Evolutionary conservation across 495 filamentous ascomycete species (phyloP).

Genomic region (Pyrenula aspistea): DNA sequence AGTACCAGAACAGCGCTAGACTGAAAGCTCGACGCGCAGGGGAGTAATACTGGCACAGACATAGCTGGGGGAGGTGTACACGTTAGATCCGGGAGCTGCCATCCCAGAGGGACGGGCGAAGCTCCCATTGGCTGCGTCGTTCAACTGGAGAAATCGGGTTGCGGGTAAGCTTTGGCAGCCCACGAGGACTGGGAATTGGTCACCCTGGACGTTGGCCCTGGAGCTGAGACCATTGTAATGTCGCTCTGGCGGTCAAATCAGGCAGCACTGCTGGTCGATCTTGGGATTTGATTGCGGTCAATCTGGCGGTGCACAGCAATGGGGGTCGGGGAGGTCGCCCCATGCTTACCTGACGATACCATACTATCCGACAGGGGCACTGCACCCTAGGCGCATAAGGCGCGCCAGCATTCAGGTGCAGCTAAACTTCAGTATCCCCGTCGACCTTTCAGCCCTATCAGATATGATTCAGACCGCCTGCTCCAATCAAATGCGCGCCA

Average conservation of each 20-base stretch:
- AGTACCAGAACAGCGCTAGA: not conserved
- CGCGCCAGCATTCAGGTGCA: not conserved
- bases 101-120: not conserved
- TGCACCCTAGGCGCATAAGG: not conserved
- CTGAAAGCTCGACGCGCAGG: not conserved
- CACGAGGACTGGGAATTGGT: not conserved
- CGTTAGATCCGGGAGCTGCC: not conserved
- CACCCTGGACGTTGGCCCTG: not conserved
- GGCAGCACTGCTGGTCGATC: not conserved
- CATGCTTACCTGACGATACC: not conserved
- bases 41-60: not conserved
- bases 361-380: not conserved
- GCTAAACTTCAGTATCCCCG: not conserved
- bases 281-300: not conserved
- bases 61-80: not conserved
- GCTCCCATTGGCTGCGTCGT: not conserved
- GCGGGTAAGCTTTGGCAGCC: not conserved
- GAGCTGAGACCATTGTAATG: not conserved
- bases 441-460: not conserved
- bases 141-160: not conserved
- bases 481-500: not conserved
- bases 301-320: no score
- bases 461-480: not conserved
- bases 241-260: not conserved
- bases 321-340: not conserved